Conservation (phyloP, 202 grass and related monocot species). For the Carex arenaria region DNA sequence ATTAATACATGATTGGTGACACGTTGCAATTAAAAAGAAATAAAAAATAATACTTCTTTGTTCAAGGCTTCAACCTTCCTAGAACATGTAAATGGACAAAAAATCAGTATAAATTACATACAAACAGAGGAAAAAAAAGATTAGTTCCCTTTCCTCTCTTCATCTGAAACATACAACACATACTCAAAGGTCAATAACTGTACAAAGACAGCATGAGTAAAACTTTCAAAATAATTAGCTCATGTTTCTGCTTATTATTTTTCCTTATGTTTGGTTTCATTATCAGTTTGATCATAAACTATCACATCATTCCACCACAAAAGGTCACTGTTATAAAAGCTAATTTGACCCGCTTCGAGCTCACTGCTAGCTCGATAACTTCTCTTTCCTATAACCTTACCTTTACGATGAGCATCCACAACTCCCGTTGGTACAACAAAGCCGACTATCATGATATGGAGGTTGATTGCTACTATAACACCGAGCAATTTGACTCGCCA, state of each 20-base stretch:
- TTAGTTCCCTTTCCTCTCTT: no score
- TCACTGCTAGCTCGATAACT: neutral
- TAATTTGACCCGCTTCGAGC: constrained; percentile 33
- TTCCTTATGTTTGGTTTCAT: neutral
- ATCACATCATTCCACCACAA: constrained; percentile 16
- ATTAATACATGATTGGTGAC: no score
- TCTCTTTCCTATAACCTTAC: constrained; percentile 45
- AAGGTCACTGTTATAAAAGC: constrained; percentile 29
- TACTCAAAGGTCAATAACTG: no score
- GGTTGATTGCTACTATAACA: constrained; percentile 31
- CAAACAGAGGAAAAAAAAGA: no score
- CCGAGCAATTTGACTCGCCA: constrained; percentile 32
- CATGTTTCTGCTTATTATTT: neutral
- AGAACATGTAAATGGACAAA: no score
- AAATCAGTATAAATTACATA: no score
- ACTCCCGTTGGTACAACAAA: constrained; percentile 34
- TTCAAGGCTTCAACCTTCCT: no score
- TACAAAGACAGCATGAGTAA: neutral
- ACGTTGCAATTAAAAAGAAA: no score
- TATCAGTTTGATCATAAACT: constrained; percentile 11
- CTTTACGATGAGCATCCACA: constrained; percentile 27
- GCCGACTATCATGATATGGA: constrained; percentile 32
- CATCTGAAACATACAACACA: no score
- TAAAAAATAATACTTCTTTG: no score
- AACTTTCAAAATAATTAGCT: neutral